Evolutionary conservation across 192 early-diverging fungal species (phyloP), one percentile per base, ranked within the genome.

Genomic region (Coemansia javaensis): DNA sequence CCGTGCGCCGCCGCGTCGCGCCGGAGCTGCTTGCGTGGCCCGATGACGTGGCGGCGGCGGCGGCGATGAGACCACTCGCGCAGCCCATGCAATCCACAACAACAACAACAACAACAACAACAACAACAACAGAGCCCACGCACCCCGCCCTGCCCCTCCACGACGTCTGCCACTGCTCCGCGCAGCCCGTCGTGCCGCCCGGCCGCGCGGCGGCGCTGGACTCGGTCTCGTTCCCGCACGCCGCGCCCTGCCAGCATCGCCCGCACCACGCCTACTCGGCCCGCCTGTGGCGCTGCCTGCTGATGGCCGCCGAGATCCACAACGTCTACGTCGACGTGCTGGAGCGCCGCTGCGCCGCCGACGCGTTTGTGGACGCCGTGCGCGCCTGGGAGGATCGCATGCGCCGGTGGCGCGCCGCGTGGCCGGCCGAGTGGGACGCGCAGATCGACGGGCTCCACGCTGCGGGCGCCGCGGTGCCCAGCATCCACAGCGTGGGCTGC

Each of bases 151-250:
- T n/a, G n/a, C n/a, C n/a, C n/a, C n/a, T n/a, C n/a, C 68, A 71
- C 56, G 60, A 63, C 44, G 30, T 56, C 42, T 71, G 68, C 56
- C 50, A 50, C 35, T 53, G 49, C 40, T 31, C 49, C 1, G 61
- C 68, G 33, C 42, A 50, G 48, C 55, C 63, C 12, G 17, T 40
- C 12, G 53, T 36, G 20, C 21, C 28, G 8, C 16, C 32, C n/a
- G 41, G 41, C 14, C 39, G 15, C 1, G 23, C 4, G 13, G 33
- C 11, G 1, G 11, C 28, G 8, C 14, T 34, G 4, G 37, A 45
- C 13, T 16, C 40, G 0, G 61, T 63, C 16, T 20, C 11, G 11
- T 59, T 64, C 17, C 44, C 51, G 28, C 15, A 25, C 1, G 16
- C 1, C 14, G 14, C 33, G 9, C 24, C 33, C 22, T 59, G 56